Base-by-base conservation (phyloP, 305 asterid species). In the Fraxinus platypoda region DNA sequence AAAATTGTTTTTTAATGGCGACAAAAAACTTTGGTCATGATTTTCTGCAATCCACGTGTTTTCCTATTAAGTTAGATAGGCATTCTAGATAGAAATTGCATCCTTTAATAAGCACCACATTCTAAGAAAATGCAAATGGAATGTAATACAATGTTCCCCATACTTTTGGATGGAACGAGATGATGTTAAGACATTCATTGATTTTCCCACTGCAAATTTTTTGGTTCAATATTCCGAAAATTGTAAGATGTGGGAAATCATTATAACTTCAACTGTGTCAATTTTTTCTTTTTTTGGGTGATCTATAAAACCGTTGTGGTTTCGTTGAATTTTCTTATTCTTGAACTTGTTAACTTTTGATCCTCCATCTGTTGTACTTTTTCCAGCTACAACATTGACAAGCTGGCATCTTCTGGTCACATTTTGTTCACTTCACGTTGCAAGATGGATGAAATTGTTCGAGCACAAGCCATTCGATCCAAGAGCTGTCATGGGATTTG, bases 341-440 rank as follows among this genome's bases (percentile, higher is more conserved):
- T 78, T 79, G 64, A 64, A 77, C 81, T 82, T 8, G 66, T 84
- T 84, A 77, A 86, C 73, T 41, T 64, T 79, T 68, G 78, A 33
- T 84, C 57, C 77, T 68, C 85, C 57, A 4, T 17, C 80, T 30
- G 77, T 86, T 66, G 88, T 85, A 78, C 78, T 74, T 80, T 79
- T n/a, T 80, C 78, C 94, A 93, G 97, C 97, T 82, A 93, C 97
- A 57, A 93, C 97, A 70, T 88, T 93, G 86, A 93, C 97, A 73
- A 93, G 97, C 86, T 93, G 97, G 97, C 97, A 93, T 89, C 97
- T 93, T 83, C 93, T 93, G 13, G 97, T 93, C 68, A 93, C 97
- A 30, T 93, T 92, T 87, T 93, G 97, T 84, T 92, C 93, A 76
- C 95, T 93, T 82, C 97, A 93, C 76, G 88, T 92, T 86, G 95